Evolutionary conservation across 23 red algal genomes (phyloP), one percentile per base, ranked within the genome.

Genomic region (Gracilaria domingensis): DNA sequence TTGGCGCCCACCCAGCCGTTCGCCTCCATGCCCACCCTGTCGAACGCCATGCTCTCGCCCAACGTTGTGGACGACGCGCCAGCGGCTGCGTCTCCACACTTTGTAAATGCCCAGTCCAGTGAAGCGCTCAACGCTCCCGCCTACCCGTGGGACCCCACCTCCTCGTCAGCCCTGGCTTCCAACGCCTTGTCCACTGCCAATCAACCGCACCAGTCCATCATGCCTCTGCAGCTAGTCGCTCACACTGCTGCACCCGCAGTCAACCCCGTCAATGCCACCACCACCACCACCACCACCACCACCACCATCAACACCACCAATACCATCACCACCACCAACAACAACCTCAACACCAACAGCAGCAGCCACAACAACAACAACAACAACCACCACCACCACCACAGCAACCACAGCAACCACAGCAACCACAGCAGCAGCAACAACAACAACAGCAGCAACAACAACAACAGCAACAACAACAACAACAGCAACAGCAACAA

Each of bases 31-130:
- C n/a, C n/a, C n/a, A n/a, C n/a, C n/a, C n/a, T n/a, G n/a, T n/a
- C n/a, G n/a, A n/a, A n/a, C 69, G 4, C 69, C 6, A 17, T 75
- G 37, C 17, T 42, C 23, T 4, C 33, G 37, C 37, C 36, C 69
- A 75, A 45, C 37, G 8, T 44, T 8, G 17, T 32, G n/a, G n/a
- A n/a, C n/a, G n/a, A n/a, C n/a, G n/a, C n/a, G n/a, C n/a, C n/a
- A n/a, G n/a, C n/a, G n/a, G n/a, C n/a, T n/a, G n/a, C 65, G 11
- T 26, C 37, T n/a, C 16, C 37, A 1, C 35, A 40, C 37, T 45
- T 75, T 75, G 69, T 75, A 40, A 75, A 75, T 25, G 33, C 69
- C n/a, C 69, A 40, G 1, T 75, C 36, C 69, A 75, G n/a, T 6
- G 20, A 75, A 9, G 37, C 69, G 14, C 69, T 75, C 42, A 45